Evolutionary conservation across 331 rosid genomes (phyloP).

Genomic region (Dryas integrifolia): DNA sequence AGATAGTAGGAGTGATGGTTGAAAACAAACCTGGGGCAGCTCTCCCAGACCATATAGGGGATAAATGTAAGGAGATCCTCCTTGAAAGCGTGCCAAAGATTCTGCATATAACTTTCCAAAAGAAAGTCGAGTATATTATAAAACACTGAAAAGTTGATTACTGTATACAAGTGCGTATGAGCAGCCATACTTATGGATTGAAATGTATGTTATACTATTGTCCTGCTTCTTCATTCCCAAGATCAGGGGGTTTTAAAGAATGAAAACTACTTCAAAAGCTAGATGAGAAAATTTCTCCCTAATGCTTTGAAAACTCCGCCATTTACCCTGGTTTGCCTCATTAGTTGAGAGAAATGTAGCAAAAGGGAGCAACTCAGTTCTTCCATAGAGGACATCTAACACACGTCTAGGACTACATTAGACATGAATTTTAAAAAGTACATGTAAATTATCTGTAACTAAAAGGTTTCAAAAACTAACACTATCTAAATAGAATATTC

Average conservation of each 20-base stretch:
- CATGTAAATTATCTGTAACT: not conserved
- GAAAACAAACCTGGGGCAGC: conserved; percentile 33
- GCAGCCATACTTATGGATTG: not conserved
- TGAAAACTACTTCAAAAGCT: not conserved
- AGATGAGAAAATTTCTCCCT: not conserved
- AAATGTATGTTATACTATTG: not conserved
- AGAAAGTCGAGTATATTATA: not conserved
- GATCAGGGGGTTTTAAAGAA: not conserved
- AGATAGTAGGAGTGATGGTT: not conserved
- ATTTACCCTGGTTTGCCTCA: not conserved
- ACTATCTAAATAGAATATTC: too few species aligned
- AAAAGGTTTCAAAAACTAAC: not conserved
- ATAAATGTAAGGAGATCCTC: conserved; percentile 45
- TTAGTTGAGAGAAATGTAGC: not conserved
- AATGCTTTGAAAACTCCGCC: not conserved
- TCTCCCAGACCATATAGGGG: conserved; percentile 43
- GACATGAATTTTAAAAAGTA: not conserved
- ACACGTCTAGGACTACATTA: too few species aligned
- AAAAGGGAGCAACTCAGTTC: not conserved
- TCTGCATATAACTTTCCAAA: conserved; percentile 34
- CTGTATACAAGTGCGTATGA: not conserved
- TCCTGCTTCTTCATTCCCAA: not conserved
- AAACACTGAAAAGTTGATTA: not conserved
- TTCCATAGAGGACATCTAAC: not conserved
- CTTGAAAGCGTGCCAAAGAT: conserved; percentile 40